phyloP scores from a whole-genome alignment of 441 rosid genomes.

The Corymbia citriodora region DNA sequence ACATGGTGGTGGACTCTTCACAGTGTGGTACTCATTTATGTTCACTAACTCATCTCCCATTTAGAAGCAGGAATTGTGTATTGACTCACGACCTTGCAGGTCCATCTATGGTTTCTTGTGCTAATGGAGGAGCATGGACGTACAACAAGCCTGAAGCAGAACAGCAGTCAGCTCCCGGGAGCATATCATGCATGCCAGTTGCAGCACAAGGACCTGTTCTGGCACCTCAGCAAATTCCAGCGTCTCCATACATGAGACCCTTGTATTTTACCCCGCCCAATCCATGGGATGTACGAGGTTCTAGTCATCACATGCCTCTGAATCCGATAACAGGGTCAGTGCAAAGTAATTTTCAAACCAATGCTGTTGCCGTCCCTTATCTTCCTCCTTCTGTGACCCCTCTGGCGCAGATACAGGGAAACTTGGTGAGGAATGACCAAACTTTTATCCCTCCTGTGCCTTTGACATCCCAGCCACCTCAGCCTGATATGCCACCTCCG shows the following conservation, averaged over 20 bases:
- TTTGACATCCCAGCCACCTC: conserved; percentile 34
- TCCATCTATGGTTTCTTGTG: conserved; percentile 21
- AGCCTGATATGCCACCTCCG: conserved; percentile 40
- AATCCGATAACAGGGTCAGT: conserved; percentile 43
- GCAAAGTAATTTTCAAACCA: conserved; percentile 44
- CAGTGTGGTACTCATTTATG: conserved; percentile 1
- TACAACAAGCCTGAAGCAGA: conserved; percentile 31
- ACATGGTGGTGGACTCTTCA: conserved; percentile 1
- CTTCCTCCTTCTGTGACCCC: conserved; percentile 78
- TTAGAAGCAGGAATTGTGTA: conserved; percentile 7
- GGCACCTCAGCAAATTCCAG: conserved; percentile 64
- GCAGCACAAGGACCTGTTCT: conserved; percentile 52
- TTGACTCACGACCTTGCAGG: conserved; percentile 23
- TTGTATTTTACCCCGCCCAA: conserved; percentile 54
- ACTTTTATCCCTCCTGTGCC: conserved; percentile 48
- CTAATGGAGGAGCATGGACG: conserved; percentile 38
- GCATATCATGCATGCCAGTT: conserved; percentile 43
- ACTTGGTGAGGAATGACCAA: conserved; percentile 52
- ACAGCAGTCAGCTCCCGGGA: conserved; percentile 44
- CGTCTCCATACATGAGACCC: conserved; percentile 67
- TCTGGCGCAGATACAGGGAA: conserved; percentile 62
- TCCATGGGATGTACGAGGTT: conserved; percentile 76
- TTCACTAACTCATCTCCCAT: neutral
- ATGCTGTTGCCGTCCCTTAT: conserved; percentile 58
- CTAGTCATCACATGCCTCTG: conserved; percentile 45